Percentiles rank a stretch among this genome's conserved stretches.
phyloP scores from a whole-genome alignment of 1,284 basidiomycete genomes.

The Mycena sp. region DNA sequence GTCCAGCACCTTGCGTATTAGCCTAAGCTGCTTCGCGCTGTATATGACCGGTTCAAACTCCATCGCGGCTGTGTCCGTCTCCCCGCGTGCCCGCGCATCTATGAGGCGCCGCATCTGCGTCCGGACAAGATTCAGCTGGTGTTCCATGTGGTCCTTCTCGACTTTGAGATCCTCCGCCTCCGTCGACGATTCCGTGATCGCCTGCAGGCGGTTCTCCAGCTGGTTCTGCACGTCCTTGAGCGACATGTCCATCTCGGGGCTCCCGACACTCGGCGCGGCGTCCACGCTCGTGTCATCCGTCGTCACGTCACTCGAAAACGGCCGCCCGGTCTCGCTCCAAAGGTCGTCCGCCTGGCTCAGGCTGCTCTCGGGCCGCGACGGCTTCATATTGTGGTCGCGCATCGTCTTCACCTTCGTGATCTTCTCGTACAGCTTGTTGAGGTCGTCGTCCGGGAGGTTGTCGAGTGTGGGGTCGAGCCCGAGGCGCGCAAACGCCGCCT shows the following conservation, averaged over 20 bases:
- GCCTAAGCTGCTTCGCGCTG: slow-evolving; percentile 79
- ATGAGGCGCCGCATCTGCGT: slow-evolving; percentile 85
- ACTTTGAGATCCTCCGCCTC: slow-evolving; percentile 86
- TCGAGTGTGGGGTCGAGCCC: slow-evolving; percentile 89
- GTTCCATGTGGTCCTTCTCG: slow-evolving; percentile 92
- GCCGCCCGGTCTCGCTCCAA: slow-evolving; percentile 85
- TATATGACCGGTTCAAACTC: slow-evolving; percentile 84
- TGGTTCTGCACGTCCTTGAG: slow-evolving; percentile 77
- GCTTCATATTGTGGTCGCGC: slow-evolving; percentile 77
- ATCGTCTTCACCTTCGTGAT: slow-evolving; percentile 93
- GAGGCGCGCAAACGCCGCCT: slow-evolving; percentile 86
- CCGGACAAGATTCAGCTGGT: slow-evolving; percentile 84
- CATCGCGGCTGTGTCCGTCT: slow-evolving; percentile 67
- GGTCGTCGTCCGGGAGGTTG: slow-evolving; percentile 90
- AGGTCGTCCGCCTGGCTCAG: slow-evolving; percentile 79
- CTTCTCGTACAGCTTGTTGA: slow-evolving; percentile 93
- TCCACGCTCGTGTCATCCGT: slow-evolving; percentile 88
- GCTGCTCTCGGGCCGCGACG: slow-evolving; percentile 81
- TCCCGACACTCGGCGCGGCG: slow-evolving; percentile 70
- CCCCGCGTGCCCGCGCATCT: slow-evolving; percentile 81
- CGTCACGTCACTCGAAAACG: slow-evolving; percentile 74
- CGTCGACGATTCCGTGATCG: slow-evolving; percentile 73
- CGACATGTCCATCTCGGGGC: slow-evolving; percentile 69
- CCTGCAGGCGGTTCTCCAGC: slow-evolving; percentile 76
- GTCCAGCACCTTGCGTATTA: slow-evolving; percentile 83